Evolutionary conservation across 257 asterid genomes (phyloP).

Genomic region (Nicotiana otophora): DNA sequence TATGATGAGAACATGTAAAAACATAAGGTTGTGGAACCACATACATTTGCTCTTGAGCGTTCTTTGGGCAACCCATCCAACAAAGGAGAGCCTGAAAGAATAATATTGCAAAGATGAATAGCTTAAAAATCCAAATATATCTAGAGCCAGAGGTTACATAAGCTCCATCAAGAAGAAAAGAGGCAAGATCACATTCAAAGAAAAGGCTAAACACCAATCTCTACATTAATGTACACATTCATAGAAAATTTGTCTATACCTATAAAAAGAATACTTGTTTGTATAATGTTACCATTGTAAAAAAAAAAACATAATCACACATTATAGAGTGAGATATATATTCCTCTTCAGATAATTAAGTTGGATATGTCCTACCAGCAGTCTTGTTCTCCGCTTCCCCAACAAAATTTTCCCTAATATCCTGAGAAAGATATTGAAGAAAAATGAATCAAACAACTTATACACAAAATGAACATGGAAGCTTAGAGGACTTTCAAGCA

Average conservation of each 20-base stretch:
- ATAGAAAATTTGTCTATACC: not conserved
- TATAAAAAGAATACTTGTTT: not conserved
- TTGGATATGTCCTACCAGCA: slow-evolving; percentile 41
- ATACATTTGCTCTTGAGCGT: slow-evolving; percentile 34
- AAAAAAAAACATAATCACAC: not conserved
- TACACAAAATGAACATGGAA: slow-evolving; percentile 7
- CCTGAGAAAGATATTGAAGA: slow-evolving; percentile 43
- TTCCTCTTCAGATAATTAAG: slow-evolving; percentile 15
- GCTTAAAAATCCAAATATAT: not conserved
- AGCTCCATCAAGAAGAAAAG: not conserved
- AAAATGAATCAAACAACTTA: slow-evolving; percentile 19
- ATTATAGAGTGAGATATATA: not conserved
- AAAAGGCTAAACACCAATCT: not conserved
- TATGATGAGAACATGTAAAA: not conserved
- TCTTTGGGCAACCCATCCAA: slow-evolving; percentile 39
- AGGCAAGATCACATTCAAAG: not conserved
- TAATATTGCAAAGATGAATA: not conserved
- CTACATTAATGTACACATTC: not conserved
- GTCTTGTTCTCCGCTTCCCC: slow-evolving; percentile 39
- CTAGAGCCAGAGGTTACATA: not conserved
- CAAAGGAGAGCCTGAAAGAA: slow-evolving; percentile 36
- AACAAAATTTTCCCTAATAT: slow-evolving; percentile 26
- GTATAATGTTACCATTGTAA: no score
- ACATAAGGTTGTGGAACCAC: slow-evolving; percentile 9
- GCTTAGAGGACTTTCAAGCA: not conserved